Evolutionary conservation across 805 yeast genomes (phyloP), one percentile per base, ranked within the genome.

Genomic region (Vanderwaltozyma yarrowii): DNA sequence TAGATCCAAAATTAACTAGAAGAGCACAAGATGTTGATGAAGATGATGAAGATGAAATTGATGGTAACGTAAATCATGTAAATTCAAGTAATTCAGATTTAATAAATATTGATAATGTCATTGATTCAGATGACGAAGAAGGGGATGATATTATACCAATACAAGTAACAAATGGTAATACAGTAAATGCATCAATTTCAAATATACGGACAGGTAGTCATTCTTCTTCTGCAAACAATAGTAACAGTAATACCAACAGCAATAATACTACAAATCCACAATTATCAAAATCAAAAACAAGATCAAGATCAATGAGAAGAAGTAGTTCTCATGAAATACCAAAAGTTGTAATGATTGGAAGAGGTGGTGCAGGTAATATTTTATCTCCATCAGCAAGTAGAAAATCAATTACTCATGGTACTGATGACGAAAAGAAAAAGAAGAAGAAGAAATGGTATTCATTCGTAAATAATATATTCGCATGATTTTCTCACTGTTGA

Each of bases 11-110:
- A 35, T 49, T 73, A 35, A 69, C 84, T 5, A 65, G 87, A 43
- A 69, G 66, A 46, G 70, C 81, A 11, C 87, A 80, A 55, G 87
- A 76, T 49, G 84, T 77, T 5, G 84, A 77, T 30, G 60, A 57
- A 2, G 61, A 51, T 7, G 47, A 44, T 3, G 45, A 40, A n/a
- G 42, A 41, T 31, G 18, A 13, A 14, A 13, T 31, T 7, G 32
- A 30, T 28, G 14, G 12, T 28, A 14, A 14, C 6, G 19, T 14
- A 14, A 12, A 26, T 13, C 13, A n/a, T 14, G 14, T 15, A 5
- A n/a, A 11, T 15, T 14, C 18, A 28, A 28, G 9, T 21, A 21
- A 21, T 21, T 21, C 23, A 21, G 33, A 35, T 35, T 29, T 23
- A 7, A 36, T 30, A 24, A 36, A 36, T 26, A 26, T 33, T 14